Conservation (phyloP, 345 rosid species). For the Gossypium herbaceum region DNA sequence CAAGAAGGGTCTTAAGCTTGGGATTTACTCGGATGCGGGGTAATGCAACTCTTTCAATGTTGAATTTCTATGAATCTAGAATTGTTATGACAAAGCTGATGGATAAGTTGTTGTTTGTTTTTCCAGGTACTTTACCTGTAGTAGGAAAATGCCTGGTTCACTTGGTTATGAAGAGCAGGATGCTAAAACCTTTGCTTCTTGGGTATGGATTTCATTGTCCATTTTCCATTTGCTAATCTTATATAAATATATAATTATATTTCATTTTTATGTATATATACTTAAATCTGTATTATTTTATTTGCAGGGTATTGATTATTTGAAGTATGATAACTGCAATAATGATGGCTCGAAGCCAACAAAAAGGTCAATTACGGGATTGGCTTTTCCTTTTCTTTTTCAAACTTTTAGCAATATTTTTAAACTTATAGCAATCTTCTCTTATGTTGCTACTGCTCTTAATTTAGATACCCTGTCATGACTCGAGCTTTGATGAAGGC, state of each 20-base stretch:
- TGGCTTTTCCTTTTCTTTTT: neutral
- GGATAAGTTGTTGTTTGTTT: neutral
- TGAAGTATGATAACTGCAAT: conserved; percentile 89
- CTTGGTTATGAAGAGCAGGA: conserved; percentile 85
- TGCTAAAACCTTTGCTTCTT: conserved; percentile 83
- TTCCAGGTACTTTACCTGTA: conserved; percentile 73
- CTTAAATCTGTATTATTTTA: conserved; percentile 1
- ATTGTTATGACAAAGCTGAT: neutral
- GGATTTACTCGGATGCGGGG: conserved; percentile 93
- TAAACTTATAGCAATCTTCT: neutral
- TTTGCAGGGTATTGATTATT: conserved; percentile 75
- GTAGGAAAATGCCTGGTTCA: conserved; percentile 90
- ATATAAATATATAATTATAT: neutral
- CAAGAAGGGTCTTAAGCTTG: conserved; percentile 80
- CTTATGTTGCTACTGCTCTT: neutral
- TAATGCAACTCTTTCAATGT: conserved; percentile 17
- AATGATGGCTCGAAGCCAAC: conserved; percentile 55
- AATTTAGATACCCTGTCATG: conserved; percentile 77
- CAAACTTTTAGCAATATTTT: neutral
- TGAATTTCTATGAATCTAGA: neutral
- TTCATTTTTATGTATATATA: neutral
- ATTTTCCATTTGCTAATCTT: neutral
- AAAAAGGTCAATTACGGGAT: conserved; percentile 37
- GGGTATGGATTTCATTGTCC: conserved; percentile 45
- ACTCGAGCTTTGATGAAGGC: conserved; percentile 70